Conservation (phyloP, 2,329 filamentous ascomycete genomes). For the Pyricularia pennisetigena region DNA sequence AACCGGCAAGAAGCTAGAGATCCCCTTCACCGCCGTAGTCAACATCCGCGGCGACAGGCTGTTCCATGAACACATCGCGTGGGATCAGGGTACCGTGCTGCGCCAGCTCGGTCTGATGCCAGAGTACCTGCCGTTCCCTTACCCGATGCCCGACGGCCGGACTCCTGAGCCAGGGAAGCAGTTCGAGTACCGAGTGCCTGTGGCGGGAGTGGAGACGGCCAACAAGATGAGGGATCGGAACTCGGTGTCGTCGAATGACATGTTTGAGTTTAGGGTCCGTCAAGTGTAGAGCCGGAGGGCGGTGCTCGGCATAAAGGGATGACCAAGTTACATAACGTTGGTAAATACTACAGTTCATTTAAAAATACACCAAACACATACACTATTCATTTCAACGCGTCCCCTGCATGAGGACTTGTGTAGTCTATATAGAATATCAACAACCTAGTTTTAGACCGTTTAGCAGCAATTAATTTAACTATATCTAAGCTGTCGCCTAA, state of each 20-base stretch:
- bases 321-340: no score
- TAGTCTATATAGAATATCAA: no score
- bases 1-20: constrained; percentile 39
- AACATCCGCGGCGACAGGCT: constrained; percentile 59
- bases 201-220: constrained; percentile 43
- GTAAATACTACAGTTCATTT: no score
- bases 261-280: constrained; percentile 31
- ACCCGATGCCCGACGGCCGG: constrained; percentile 32
- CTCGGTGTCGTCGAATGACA: constrained; percentile 42
- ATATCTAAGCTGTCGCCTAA: no score
- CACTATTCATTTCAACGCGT: no score
- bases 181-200: constrained; percentile 51
- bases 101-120: constrained; percentile 53
- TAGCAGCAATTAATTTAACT: no score
- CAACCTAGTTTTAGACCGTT: no score
- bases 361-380: no score
- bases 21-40: constrained; percentile 56
- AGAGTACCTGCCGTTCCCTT: constrained; percentile 54
- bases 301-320: no score
- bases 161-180: constrained; percentile 19
- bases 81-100: constrained; percentile 57
- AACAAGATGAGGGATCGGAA: constrained; percentile 37
- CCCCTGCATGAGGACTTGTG: no score
- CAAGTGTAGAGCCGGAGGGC: constrained; percentile 10
- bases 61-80: constrained; percentile 62